A percentile compares a stretch with the other conserved stretches of the same genome.
phyloP scores from a whole-genome alignment of 148 eudicot species.

The Persicaria tinctoria region DNA sequence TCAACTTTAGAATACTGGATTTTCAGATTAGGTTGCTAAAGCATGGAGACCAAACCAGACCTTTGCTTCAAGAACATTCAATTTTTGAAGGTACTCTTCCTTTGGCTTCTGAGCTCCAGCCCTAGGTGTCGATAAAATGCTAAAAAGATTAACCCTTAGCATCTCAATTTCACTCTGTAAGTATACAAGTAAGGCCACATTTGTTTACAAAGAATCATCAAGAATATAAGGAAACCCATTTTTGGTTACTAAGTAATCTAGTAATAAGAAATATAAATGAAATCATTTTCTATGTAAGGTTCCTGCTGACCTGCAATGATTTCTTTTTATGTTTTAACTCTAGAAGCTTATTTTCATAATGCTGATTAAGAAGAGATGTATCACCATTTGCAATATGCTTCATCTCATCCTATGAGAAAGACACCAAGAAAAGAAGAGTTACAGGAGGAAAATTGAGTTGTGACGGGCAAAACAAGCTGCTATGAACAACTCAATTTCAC shows the following conservation, averaged over 20 bases:
- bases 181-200: no score
- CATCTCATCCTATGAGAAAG: constrained; percentile 68
- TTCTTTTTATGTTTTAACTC: constrained; percentile 81
- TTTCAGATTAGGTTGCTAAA: not conserved
- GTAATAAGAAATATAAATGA: no score
- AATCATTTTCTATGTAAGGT: not conserved
- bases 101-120: constrained; percentile 78
- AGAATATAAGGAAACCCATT: no score
- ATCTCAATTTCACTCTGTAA: no score
- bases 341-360: constrained; percentile 79
- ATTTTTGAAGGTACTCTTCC: constrained; percentile 86
- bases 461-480: no score
- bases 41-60: constrained; percentile 18
- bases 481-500: no score
- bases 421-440: not conserved
- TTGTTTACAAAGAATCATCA: not conserved
- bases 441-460: not conserved
- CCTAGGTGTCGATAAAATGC: constrained; percentile 55
- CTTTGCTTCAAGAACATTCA: constrained; percentile 76
- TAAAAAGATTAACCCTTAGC: no score
- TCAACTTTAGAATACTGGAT: not conserved
- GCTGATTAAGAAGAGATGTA: constrained; percentile 75
- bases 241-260: no score
- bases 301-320: constrained; percentile 51
- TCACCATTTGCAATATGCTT: constrained; percentile 55